Base-by-base conservation (phyloP, 1,139 yeast genomes). In the Kodamaea suecica region DNA sequence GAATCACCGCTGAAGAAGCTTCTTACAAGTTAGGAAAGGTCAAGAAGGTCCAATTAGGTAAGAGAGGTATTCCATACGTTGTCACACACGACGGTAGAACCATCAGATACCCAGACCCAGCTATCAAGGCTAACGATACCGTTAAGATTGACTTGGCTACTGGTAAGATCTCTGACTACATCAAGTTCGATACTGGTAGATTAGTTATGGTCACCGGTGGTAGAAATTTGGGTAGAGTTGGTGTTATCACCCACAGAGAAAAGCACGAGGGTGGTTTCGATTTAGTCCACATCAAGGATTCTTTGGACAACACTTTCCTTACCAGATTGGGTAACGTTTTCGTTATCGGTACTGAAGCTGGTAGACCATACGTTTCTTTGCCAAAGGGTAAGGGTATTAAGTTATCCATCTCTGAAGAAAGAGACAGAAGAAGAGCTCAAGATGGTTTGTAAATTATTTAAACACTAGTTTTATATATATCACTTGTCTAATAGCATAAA, bases 341-440 rank as follows among this genome's bases (percentile, higher is more conserved):
- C 75, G 84, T 90, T 63, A 84, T 92, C 66, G 97, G 97, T 77
- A 51, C 53, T 36, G 97, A 90, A 78, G 94, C 94, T 65, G 85
- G 90, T 74, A 90, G 88, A 78, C 96, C 97, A 64, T 80, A 81
- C 80, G 82, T 92, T 68, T 87, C 97, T 50, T 80, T 92, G 73
- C 98, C 98, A 80, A 92, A 88, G 90, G 97, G 97, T 79, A 92
- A 92, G 84, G 98, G 98, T 85, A 85, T 92, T 73, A 92, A 90
- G 80, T 84, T 92, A 68, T 73, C 95, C 62, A 88, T 90, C 70
- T 78, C 97, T 66, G 98, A 92, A 79, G 98, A 92, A 84, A 90
- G 98, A 80, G 98, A 92, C 90, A 84, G 95, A 83, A 83, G 86
- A 79, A 82, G 94, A 81, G 84, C 87, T 63, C 84, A 80, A 72